phyloP scores from a whole-genome alignment of 163 green algal species.

The Coccomyxa subellipsoidea region DNA sequence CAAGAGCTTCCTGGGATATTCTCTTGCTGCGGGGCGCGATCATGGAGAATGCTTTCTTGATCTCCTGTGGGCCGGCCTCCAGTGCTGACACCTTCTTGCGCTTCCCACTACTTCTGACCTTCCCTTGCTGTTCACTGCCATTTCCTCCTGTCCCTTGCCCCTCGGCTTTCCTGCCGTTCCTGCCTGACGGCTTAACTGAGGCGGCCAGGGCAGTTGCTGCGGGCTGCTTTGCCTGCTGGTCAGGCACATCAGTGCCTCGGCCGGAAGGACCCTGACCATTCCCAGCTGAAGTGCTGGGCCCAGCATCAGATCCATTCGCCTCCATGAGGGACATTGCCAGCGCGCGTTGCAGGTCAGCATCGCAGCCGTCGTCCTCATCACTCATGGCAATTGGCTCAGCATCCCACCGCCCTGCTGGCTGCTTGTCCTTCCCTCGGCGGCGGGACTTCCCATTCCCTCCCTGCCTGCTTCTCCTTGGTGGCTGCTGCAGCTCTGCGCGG shows the following conservation, averaged over 20 bases:
- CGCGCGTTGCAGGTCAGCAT: slow-evolving; percentile 15
- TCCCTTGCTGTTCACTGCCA: background rate
- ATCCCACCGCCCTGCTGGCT: background rate
- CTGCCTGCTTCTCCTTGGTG: background rate
- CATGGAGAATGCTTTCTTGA: background rate
- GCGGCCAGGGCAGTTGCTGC: background rate
- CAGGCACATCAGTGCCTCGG: background rate
- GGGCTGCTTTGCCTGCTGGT: background rate
- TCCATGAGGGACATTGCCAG: slow-evolving; percentile 16
- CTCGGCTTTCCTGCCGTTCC: background rate
- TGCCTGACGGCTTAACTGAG: slow-evolving; percentile 3
- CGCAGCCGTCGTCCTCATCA: background rate
- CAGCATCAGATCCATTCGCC: background rate
- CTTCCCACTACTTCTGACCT: background rate
- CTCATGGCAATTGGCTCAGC: background rate
- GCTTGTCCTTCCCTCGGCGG: background rate
- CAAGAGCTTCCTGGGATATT: background rate
- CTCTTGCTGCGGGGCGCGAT: background rate
- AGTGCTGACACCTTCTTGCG: background rate
- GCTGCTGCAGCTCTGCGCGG: too few species aligned
- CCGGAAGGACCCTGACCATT: background rate
- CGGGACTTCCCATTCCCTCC: background rate
- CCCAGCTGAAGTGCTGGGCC: background rate
- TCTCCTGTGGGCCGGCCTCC: background rate
- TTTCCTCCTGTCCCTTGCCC: background rate